A percentile compares a stretch with the other conserved stretches of the same genome.
These are phyloP conservation scores for Zarea fungicola DNA, from an alignment of 2,329 filamentous ascomycete species.

Conservation along the genomic window DNA sequence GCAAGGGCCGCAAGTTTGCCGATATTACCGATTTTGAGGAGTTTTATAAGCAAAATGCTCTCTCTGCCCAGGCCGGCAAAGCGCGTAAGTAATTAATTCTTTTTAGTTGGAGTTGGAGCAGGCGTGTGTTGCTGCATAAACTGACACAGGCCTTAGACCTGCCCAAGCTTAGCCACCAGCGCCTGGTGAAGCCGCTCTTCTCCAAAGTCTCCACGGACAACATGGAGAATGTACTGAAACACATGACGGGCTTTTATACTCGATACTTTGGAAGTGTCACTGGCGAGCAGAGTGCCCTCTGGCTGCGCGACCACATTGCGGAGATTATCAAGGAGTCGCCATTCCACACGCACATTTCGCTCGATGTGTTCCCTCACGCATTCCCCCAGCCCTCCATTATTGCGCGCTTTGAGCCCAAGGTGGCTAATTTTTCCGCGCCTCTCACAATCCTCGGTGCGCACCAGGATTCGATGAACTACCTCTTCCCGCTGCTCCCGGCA, in stretches of 20 bases:
- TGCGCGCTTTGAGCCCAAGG: slow-evolving; percentile 52
- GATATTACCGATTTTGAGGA: slow-evolving; percentile 63
- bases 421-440: slow-evolving; percentile 27
- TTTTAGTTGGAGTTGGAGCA: background rate
- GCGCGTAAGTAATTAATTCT: slow-evolving; percentile 21
- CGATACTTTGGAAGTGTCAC: slow-evolving; percentile 44
- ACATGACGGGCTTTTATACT: slow-evolving; percentile 56
- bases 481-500: slow-evolving; percentile 62
- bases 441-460: slow-evolving; percentile 60
- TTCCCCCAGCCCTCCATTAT: slow-evolving; percentile 70
- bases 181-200: slow-evolving; percentile 51
- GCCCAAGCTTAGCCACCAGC: slow-evolving; percentile 40
- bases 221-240: slow-evolving; percentile 60
- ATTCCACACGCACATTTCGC: slow-evolving; percentile 32
- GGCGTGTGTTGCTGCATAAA: background rate
- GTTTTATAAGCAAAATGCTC: slow-evolving; percentile 30
- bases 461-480: slow-evolving; percentile 70
- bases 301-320: slow-evolving; percentile 32
- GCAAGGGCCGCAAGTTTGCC: slow-evolving; percentile 65
- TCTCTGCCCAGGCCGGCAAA: slow-evolving; percentile 21
- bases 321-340: slow-evolving; percentile 29
- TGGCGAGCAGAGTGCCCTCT: slow-evolving; percentile 28
- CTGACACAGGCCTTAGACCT: slow-evolving; percentile 21
- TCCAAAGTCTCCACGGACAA: slow-evolving; percentile 55
- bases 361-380: slow-evolving; percentile 54